phyloP scores from a whole-genome alignment of 106 monocot species.

The Acorus calamus region DNA sequence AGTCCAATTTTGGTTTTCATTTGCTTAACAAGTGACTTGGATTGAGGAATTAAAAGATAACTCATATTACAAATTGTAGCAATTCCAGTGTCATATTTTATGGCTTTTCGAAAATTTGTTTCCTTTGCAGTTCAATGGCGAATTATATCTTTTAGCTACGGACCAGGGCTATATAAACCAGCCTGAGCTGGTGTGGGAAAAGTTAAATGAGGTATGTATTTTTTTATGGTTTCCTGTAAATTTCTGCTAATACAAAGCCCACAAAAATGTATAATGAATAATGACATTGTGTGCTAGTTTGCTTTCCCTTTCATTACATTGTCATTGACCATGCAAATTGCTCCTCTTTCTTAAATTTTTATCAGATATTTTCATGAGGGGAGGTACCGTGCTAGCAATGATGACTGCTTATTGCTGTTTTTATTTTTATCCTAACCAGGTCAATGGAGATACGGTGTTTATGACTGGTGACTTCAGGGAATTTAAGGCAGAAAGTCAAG shows the following conservation, averaged over 20 bases:
- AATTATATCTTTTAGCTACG: conserved; percentile 87
- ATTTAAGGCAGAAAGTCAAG: conserved; percentile 64
- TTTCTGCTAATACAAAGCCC: too few species aligned
- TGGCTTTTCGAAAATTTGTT: conserved; percentile 2
- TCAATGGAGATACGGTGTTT: conserved; percentile 91
- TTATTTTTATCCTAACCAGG: conserved; percentile 31
- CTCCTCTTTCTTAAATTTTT: neutral
- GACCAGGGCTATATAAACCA: conserved; percentile 95
- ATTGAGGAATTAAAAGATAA: too few species aligned
- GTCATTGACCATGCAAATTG: neutral
- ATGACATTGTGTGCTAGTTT: too few species aligned
- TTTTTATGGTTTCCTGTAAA: neutral
- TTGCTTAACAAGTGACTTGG: neutral
- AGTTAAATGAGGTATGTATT: conserved; percentile 72
- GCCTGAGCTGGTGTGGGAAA: conserved; percentile 93
- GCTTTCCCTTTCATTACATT: neutral
- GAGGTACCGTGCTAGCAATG: neutral
- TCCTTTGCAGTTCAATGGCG: conserved; percentile 67
- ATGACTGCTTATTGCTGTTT: neutral
- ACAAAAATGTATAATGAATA: too few species aligned
- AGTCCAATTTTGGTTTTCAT: neutral
- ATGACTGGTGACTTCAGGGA: conserved; percentile 80
- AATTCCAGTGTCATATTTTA: neutral
- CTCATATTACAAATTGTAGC: too few species aligned
- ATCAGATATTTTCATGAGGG: neutral